A percentile compares a stretch with the other conserved stretches of the same genome.
These are phyloP conservation scores for Dictyostelium capitatum DNA, from an alignment of 78 protist genomes.

Conservation along the genomic window DNA sequence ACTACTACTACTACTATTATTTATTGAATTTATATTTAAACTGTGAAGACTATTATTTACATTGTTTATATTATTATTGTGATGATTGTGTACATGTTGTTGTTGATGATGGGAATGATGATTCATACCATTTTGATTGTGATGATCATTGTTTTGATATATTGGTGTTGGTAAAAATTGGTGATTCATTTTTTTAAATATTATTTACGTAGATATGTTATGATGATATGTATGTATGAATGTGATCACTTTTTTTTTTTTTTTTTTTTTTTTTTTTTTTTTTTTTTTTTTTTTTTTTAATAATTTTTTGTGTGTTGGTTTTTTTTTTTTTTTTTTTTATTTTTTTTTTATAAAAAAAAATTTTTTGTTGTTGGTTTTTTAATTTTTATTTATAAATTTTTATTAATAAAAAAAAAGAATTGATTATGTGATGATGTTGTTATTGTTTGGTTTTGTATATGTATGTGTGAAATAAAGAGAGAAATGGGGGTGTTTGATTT, in stretches of 20 bases:
- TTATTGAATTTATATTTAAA: no score
- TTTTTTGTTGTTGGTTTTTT: neutral
- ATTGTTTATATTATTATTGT: no score
- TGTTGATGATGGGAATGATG: neutral
- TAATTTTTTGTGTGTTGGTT: neutral
- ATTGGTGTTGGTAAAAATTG: conserved; percentile 11
- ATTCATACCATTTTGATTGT: neutral
- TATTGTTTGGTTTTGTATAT: no score
- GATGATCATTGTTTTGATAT: neutral
- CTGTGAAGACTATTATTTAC: no score
- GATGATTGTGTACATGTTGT: neutral
- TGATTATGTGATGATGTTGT: no score
- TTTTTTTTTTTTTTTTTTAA: neutral
- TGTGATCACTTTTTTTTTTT: neutral
- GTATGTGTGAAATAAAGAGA: no score
- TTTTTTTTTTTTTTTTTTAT: neutral
- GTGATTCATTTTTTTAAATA: conserved; percentile 7
- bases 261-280: neutral
- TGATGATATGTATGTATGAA: neutral
- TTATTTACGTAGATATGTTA: neutral
- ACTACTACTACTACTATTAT: no score
- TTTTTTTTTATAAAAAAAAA: neutral
- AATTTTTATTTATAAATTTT: neutral
- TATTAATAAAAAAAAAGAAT: no score
- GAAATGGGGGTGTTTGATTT: no score